Percentiles rank a stretch among this genome's conserved stretches.
These are phyloP conservation scores for Paradendryphiella salina DNA, from an alignment of 2,329 filamentous ascomycete genomes.

Conservation along the genomic window DNA sequence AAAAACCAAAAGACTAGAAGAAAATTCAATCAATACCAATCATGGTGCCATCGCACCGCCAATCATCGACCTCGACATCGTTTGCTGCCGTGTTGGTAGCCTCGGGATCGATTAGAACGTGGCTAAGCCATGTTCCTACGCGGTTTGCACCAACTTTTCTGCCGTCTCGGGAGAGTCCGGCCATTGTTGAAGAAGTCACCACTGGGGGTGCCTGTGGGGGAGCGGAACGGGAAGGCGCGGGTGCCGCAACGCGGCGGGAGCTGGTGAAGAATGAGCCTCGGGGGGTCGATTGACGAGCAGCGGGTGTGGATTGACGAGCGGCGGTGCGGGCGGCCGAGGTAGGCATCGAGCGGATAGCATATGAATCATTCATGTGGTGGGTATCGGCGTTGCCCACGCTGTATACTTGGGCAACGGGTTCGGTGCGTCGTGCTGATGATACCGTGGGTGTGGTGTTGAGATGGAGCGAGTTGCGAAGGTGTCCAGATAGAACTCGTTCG, in stretches of 20 bases:
- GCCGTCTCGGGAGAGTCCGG: slow-evolving; percentile 44
- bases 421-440: slow-evolving; percentile 35
- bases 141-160: slow-evolving; percentile 42
- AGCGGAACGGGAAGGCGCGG: slow-evolving; percentile 11
- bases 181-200: slow-evolving; percentile 40
- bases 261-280: slow-evolving; percentile 33
- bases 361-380: slow-evolving; percentile 64
- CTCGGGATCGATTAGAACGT: slow-evolving; percentile 43
- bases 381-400: slow-evolving; percentile 57
- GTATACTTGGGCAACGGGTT: slow-evolving; percentile 54
- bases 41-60: slow-evolving; percentile 43
- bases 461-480: slow-evolving; percentile 54
- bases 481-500: slow-evolving; percentile 57
- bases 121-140: slow-evolving; percentile 47
- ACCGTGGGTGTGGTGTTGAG: slow-evolving; percentile 28
- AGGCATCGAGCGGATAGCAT: slow-evolving; percentile 39
- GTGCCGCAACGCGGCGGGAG: slow-evolving; percentile 28
- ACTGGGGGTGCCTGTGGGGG: slow-evolving; percentile 13
- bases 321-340: slow-evolving; percentile 35
- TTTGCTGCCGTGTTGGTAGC: slow-evolving; percentile 40
- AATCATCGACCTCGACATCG: slow-evolving; percentile 44
- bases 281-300: slow-evolving; percentile 22
- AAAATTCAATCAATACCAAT: slow-evolving; percentile 39
- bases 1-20: slow-evolving; percentile 2
- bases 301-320: slow-evolving; percentile 22